A percentile compares a stretch with the other conserved stretches of the same genome.
Evolutionary conservation across 1,284 basidiomycete species (phyloP).

Genomic region (Ceratobasidium theobromae): DNA sequence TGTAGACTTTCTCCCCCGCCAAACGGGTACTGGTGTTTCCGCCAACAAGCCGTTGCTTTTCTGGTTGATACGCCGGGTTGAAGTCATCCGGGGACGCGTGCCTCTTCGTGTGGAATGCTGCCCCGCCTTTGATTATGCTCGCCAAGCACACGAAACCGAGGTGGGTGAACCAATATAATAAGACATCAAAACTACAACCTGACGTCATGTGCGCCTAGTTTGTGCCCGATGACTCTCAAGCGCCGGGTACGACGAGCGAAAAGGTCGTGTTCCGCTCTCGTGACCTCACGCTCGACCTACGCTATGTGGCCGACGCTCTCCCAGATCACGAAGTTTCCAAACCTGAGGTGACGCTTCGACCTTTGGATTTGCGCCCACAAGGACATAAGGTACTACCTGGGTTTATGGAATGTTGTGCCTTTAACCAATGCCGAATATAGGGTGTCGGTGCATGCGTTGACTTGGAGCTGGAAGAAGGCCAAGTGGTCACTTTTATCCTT

Average conservation of each 20-base stretch:
- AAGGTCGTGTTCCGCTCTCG: constrained; percentile 72
- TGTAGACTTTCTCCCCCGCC: constrained; percentile 75
- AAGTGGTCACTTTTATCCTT: constrained; percentile 81
- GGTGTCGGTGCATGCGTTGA: constrained; percentile 57
- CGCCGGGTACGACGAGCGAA: constrained; percentile 44
- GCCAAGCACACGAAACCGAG: constrained; percentile 65
- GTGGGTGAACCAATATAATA: constrained; percentile 38
- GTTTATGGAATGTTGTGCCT: not conserved
- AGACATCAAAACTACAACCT: not conserved
- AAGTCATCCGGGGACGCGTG: constrained; percentile 77
- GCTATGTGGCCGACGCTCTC: constrained; percentile 64
- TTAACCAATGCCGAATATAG: constrained; percentile 36
- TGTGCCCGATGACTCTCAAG: constrained; percentile 50
- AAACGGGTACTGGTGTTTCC: constrained; percentile 43
- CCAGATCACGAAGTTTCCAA: constrained; percentile 47
- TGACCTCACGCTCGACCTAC: constrained; percentile 68
- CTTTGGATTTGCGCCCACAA: constrained; percentile 61
- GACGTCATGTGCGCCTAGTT: constrained; percentile 38
- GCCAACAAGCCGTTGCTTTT: constrained; percentile 65
- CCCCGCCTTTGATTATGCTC: constrained; percentile 91
- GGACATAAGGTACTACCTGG: constrained; percentile 49
- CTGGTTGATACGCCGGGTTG: constrained; percentile 86
- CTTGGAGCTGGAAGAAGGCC: constrained; percentile 74
- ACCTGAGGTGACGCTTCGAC: constrained; percentile 58
- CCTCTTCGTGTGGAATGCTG: constrained; percentile 82